These are phyloP conservation scores for Lignosus rhinocerotis DNA, from an alignment of 1,284 basidiomycete genomes.

Conservation along the genomic window DNA sequence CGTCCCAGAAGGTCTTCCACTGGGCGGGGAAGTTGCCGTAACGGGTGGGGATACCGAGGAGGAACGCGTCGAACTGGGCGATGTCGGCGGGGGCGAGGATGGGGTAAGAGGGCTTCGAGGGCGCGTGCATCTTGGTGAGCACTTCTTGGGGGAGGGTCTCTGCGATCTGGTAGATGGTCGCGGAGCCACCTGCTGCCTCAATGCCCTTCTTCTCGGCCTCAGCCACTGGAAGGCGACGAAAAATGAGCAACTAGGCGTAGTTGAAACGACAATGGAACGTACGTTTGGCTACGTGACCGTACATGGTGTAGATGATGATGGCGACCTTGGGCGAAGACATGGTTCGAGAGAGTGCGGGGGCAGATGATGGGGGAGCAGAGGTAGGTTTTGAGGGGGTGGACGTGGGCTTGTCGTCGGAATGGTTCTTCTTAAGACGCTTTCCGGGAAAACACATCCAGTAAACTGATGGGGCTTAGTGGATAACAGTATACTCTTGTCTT, in stretches of 20 bases:
- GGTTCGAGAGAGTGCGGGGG: slow-evolving; percentile 16
- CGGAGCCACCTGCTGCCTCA: slow-evolving; percentile 68
- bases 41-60: slow-evolving; percentile 81
- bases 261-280: slow-evolving; percentile 30
- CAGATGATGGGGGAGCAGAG: slow-evolving; percentile 17
- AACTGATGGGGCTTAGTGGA: background rate
- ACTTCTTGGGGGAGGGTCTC: slow-evolving; percentile 87
- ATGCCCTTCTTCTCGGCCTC: slow-evolving; percentile 77
- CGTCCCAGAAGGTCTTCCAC: slow-evolving; percentile 83
- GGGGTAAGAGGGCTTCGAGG: slow-evolving; percentile 72
- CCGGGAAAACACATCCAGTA: slow-evolving; percentile 44
- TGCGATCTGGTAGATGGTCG: slow-evolving; percentile 76
- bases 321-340: slow-evolving; percentile 61
- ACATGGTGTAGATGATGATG: slow-evolving; percentile 83
- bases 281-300: slow-evolving; percentile 78
- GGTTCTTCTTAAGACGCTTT: slow-evolving; percentile 38
- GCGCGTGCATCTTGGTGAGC: slow-evolving; percentile 76
- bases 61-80: slow-evolving; percentile 64
- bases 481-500: background rate
- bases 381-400: slow-evolving; percentile 17
- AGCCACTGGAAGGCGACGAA: slow-evolving; percentile 54
- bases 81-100: slow-evolving; percentile 69
- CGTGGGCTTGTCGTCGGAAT: slow-evolving; percentile 33
- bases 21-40: slow-evolving; percentile 72
- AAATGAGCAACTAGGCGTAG: background rate